These are phyloP conservation scores for Magnusiomyces tetraspermus DNA, from an alignment of 1,139 yeast species.

Conservation along the genomic window DNA sequence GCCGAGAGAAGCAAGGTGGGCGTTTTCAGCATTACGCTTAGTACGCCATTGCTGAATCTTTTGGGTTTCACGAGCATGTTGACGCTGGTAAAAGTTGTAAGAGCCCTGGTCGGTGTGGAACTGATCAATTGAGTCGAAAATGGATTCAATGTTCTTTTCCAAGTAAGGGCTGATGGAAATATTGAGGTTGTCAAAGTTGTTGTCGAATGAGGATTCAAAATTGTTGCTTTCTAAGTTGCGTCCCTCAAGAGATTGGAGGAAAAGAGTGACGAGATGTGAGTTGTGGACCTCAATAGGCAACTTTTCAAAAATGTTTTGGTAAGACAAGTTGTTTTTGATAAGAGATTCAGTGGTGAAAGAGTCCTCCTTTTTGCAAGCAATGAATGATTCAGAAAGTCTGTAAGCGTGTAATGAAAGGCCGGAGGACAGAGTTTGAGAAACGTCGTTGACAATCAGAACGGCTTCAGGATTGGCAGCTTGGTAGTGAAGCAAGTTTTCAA, in stretches of 20 bases:
- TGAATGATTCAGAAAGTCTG: slow-evolving; percentile 56
- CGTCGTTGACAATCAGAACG: slow-evolving; percentile 63
- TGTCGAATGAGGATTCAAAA: slow-evolving; percentile 14
- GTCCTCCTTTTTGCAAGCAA: slow-evolving; percentile 42
- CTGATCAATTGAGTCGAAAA: slow-evolving; percentile 67
- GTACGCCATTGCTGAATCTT: slow-evolving; percentile 71
- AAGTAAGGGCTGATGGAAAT: slow-evolving; percentile 36
- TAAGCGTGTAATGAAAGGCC: slow-evolving; percentile 59
- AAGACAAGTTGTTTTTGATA: slow-evolving; percentile 52
- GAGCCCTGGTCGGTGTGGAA: slow-evolving; percentile 75
- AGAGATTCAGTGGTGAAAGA: slow-evolving; percentile 59
- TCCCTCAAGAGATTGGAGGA: slow-evolving; percentile 32
- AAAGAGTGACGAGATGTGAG: slow-evolving; percentile 41
- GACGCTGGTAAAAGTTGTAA: slow-evolving; percentile 71
- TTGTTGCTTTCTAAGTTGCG: slow-evolving; percentile 3
- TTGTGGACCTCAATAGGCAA: slow-evolving; percentile 58
- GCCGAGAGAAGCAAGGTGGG: slow-evolving; percentile 46
- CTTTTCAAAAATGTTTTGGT: slow-evolving; percentile 63
- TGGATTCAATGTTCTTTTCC: slow-evolving; percentile 49
- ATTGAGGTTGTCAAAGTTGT: slow-evolving; percentile 33
- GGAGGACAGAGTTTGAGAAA: slow-evolving; percentile 51
- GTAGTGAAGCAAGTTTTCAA: slow-evolving; percentile 59
- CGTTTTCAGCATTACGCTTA: slow-evolving; percentile 60
- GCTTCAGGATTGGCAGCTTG: slow-evolving; percentile 56
- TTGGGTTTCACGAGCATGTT: slow-evolving; percentile 57